Evolutionary conservation across 148 eudicot genomes (phyloP), one percentile per base, ranked within the genome.

Genomic region (Camellia japonica): DNA sequence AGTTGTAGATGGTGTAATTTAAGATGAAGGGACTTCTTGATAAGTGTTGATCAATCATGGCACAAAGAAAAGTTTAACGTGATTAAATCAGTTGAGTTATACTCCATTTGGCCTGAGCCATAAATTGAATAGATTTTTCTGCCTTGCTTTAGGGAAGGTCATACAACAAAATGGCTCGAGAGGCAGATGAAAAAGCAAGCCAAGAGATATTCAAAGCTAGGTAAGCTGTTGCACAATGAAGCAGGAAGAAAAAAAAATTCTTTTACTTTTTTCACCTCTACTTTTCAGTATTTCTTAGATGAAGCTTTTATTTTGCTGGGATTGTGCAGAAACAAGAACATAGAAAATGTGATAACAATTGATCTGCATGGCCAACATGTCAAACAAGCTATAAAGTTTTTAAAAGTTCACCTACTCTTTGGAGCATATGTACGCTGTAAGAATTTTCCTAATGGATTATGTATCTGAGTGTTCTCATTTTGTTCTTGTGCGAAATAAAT

Each of bases 301-400:
- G 51, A 30, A 65, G 23, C 55, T 84, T 54, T 58, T 58, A 19
- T 79, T 2, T 77, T 30, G 12, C 19, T 64, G 9, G 72, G 61
- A 75, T 70, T 41, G 68, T 86, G 83, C 97, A 97, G 99, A 88
- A 97, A 97, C 86, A 93, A 86, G 87, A 85, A 62, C 43, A 90
- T 92, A 60, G 94, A 90, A 80, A 97, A 97, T 82, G 80, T 88
- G 80, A 83, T 97, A 69, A 92, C 99, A 23, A 94, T 97, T 80
- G 99, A 97, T 90, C 91, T 97, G 83, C 99, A 97, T 76, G 99
- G 99, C 67, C 99, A 97, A 83, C 99, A 97, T 65, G 91, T 97
- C 74, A 97, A 92, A 86, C 98, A 87, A 84, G 99, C 95, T 23
- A 88, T 92, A 87, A 91, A 86, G 88, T 88, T 97, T 73, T 86